These are phyloP conservation scores for Sporothrix brasiliensis DNA, from an alignment of 2,329 filamentous ascomycete species.

Conservation along the genomic window DNA sequence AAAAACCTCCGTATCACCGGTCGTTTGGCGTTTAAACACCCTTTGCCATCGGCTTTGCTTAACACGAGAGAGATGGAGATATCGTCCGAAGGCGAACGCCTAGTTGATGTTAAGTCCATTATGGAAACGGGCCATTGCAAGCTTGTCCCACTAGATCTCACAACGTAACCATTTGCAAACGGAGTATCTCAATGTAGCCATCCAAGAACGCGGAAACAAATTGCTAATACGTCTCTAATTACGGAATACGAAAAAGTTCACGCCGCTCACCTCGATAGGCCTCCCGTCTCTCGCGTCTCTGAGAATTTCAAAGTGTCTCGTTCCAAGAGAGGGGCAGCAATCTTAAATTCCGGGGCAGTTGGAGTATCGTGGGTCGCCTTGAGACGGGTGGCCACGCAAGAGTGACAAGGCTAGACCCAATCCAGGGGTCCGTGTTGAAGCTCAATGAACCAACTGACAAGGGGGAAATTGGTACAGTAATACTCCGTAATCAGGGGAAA, in stretches of 20 bases:
- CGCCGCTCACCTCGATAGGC: not conserved
- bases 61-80: not conserved
- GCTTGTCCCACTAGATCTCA: not conserved
- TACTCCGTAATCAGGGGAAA: not conserved
- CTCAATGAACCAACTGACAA: not conserved
- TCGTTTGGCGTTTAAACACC: not conserved
- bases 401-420: constrained; percentile 14
- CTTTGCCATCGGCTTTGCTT: not conserved
- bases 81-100: not conserved
- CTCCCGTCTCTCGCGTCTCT: constrained; percentile 12
- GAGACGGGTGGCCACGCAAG: constrained; percentile 13
- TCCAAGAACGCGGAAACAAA: not conserved
- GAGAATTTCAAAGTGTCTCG: not conserved
- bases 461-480: not conserved
- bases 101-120: not conserved
- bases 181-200: too few relatives aligned
- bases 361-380: not conserved
- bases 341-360: constrained; percentile 24
- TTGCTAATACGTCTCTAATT: too few relatives aligned
- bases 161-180: not conserved
- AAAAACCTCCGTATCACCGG: not conserved
- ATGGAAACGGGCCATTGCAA: too few relatives aligned
- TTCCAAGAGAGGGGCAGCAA: constrained; percentile 24
- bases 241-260: too few relatives aligned
- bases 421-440: constrained; percentile 14